Evolutionary conservation across 176 grass and related monocot species (phyloP).

Genomic region (Aechmea fasciata): DNA sequence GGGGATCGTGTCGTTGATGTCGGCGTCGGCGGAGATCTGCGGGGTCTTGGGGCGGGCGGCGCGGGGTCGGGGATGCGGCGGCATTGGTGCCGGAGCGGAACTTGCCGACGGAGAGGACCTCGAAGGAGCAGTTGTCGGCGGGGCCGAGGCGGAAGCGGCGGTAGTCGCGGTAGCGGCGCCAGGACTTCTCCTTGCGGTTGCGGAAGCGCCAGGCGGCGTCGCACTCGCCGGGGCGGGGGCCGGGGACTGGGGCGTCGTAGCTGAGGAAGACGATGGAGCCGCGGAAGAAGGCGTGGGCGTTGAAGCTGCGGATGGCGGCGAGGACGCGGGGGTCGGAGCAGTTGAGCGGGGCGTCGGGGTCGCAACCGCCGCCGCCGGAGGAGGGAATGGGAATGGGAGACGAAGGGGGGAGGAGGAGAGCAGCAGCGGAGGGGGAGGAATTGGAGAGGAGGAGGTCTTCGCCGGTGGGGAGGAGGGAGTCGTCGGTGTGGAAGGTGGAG

Average conservation of each 20-base stretch:
- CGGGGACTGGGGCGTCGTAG: constrained; percentile 57
- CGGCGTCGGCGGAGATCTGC: constrained; percentile 23
- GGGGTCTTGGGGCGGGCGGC: background rate
- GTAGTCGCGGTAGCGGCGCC: constrained; percentile 85
- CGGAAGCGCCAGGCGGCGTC: constrained; percentile 88
- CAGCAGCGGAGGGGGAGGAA: background rate
- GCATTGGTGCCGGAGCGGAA: constrained; percentile 80
- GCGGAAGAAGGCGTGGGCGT: constrained; percentile 49
- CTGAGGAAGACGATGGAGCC: constrained; percentile 73
- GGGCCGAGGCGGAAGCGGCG: constrained; percentile 49
- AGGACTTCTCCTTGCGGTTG: constrained; percentile 75
- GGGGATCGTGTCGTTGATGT: constrained; percentile 88
- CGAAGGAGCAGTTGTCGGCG: constrained; percentile 49
- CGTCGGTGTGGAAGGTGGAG: constrained; percentile 68
- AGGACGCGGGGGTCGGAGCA: constrained; percentile 75
- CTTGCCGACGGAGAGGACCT: constrained; percentile 48
- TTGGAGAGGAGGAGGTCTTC: constrained; percentile 59
- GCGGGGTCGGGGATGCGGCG: constrained; percentile 17
- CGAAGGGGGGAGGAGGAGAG: background rate
- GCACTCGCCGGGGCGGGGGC: constrained; percentile 37
- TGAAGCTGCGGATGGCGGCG: constrained; percentile 68
- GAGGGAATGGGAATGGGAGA: background rate
- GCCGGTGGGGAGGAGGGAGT: constrained; percentile 82
- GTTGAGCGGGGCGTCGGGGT: constrained; percentile 53
- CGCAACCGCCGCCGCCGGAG: constrained; percentile 20